These are phyloP conservation scores for Notholithocarpus densiflorus DNA, from an alignment of 306 rosid genomes.

Conservation along the genomic window DNA sequence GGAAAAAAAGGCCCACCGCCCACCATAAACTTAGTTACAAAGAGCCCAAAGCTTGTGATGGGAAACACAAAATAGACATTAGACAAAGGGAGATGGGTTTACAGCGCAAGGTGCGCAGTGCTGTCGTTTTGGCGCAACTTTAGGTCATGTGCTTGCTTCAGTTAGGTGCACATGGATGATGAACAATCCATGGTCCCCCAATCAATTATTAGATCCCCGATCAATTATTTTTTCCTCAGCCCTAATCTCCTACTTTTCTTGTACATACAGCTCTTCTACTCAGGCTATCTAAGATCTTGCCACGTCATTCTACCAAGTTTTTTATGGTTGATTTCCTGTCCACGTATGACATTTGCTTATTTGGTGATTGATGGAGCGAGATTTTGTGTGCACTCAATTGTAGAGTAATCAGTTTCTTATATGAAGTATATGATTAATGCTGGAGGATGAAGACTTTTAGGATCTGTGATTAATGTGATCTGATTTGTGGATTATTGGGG, in stretches of 20 bases:
- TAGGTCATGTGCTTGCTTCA: not conserved
- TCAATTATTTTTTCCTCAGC: not conserved
- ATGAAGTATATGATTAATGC: not conserved
- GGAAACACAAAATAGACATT: not conserved
- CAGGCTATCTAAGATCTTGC: not conserved
- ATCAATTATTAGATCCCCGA: not conserved
- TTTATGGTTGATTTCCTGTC: not conserved
- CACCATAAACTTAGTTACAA: too few relatives aligned
- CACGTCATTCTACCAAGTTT: not conserved
- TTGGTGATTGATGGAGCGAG: not conserved
- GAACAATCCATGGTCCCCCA: not conserved
- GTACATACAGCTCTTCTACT: not conserved
- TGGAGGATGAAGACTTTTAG: not conserved
- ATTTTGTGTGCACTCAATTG: not conserved
- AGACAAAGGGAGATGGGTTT: not conserved
- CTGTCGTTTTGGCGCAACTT: not conserved
- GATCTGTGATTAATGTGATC: too few relatives aligned
- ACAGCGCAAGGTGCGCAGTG: not conserved
- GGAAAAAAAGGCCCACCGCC: too few relatives aligned
- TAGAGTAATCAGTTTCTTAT: not conserved
- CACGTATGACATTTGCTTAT: not conserved
- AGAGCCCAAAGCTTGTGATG: not conserved
- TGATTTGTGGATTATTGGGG: too few relatives aligned
- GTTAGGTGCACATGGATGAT: conserved; percentile 18
- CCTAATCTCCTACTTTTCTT: not conserved